Percentiles rank a stretch among this genome's conserved stretches.
These are phyloP conservation scores for Sanguinoderma infundibulare DNA, from an alignment of 1,284 basidiomycete genomes.

Conservation along the genomic window DNA sequence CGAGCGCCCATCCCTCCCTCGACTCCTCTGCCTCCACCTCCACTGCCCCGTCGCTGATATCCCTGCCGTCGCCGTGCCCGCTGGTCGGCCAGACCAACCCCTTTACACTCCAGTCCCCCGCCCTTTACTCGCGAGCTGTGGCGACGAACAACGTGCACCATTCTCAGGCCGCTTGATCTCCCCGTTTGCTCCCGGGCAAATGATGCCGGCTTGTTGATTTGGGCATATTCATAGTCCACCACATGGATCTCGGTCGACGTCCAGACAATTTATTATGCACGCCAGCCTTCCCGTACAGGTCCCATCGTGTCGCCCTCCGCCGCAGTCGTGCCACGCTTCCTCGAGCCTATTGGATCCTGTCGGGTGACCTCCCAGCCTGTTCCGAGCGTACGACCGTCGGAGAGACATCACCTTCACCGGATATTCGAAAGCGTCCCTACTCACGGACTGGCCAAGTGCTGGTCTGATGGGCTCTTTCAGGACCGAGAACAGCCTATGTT, in stretches of 20 bases:
- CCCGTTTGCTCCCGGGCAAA: not conserved
- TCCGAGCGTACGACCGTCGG: not conserved
- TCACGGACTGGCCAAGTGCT: not conserved
- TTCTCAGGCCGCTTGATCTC: constrained; percentile 1
- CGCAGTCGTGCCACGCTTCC: not conserved
- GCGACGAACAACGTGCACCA: not conserved
- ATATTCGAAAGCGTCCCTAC: not conserved
- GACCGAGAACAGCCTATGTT: not conserved
- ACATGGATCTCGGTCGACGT: not conserved
- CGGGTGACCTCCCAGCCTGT: not conserved
- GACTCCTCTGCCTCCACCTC: not conserved
- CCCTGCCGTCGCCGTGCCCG: not conserved
- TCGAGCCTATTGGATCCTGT: not conserved
- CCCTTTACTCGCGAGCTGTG: not conserved
- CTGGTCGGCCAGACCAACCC: not conserved
- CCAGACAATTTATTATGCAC: not conserved
- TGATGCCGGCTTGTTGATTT: not conserved
- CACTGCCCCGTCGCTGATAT: not conserved
- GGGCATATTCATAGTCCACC: not conserved
- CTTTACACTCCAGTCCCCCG: not conserved
- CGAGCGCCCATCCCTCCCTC: constrained; percentile 3
- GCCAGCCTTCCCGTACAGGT: not conserved
- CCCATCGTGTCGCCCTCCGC: not conserved
- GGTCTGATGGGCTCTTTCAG: not conserved
- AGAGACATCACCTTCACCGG: not conserved